phyloP scores from a whole-genome alignment of 2,329 filamentous ascomycete species.

The Nemania serpens region DNA sequence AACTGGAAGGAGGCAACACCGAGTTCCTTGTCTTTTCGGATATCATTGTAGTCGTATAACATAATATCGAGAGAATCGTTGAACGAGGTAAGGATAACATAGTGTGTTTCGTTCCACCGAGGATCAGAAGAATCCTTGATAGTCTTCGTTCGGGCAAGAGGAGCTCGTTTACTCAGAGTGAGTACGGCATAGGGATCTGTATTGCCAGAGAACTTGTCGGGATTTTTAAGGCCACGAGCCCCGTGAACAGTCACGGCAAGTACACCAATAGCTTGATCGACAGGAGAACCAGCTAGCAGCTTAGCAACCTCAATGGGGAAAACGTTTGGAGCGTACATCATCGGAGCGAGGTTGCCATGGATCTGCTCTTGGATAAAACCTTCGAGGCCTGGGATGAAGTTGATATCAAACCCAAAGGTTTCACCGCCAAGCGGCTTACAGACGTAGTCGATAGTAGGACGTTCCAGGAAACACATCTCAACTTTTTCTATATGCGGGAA shows the following conservation, averaged over 20 bases:
- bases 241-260: constrained; percentile 89
- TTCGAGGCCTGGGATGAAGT: constrained; percentile 95
- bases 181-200: constrained; percentile 88
- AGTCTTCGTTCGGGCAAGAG: constrained; percentile 87
- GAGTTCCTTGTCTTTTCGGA: constrained; percentile 94
- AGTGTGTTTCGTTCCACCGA: constrained; percentile 95
- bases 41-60: constrained; percentile 92
- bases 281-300: constrained; percentile 90
- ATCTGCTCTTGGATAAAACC: constrained; percentile 95
- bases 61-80: constrained; percentile 85
- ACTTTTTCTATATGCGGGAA: constrained; percentile 95
- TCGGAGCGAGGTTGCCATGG: constrained; percentile 88
- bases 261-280: constrained; percentile 95
- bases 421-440: constrained; percentile 98
- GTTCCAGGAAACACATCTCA: constrained; percentile 92
- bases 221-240: constrained; percentile 90
- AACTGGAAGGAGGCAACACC: constrained; percentile 84
- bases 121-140: constrained; percentile 84
- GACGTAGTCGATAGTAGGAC: constrained; percentile 90
- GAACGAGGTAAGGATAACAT: constrained; percentile 90
- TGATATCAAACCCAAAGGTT: constrained; percentile 96
- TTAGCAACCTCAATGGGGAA: constrained; percentile 99
- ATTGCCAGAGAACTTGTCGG: constrained; percentile 89
- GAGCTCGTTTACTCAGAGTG: constrained; percentile 80
- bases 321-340: constrained; percentile 98